phyloP scores from a whole-genome alignment of 2,329 filamentous ascomycete species.

The Colletotrichum sp. region DNA sequence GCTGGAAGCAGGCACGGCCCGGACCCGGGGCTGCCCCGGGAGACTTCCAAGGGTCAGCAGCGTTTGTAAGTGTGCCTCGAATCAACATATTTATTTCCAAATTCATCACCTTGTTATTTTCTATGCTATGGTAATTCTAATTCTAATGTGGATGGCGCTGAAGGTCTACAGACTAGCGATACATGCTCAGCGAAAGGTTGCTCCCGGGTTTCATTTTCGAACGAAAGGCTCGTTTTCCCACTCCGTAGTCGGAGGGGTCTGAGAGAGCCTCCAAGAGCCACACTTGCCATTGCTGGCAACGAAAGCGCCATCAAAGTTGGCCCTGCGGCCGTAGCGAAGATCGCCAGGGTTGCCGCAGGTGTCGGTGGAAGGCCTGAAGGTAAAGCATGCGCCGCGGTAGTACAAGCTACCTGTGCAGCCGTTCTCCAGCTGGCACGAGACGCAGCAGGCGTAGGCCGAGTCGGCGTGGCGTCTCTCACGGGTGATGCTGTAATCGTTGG shows the following conservation, averaged over 20 bases:
- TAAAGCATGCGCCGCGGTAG: neutral
- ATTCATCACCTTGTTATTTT: neutral
- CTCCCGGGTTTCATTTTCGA: neutral
- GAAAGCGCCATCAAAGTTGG: neutral
- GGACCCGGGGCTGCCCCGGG: neutral
- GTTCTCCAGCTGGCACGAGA: slow-evolving; percentile 1
- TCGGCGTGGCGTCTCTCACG: neutral
- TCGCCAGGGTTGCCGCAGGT: neutral
- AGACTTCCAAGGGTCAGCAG: neutral
- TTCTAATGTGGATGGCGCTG: neutral
- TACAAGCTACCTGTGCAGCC: slow-evolving; percentile 11
- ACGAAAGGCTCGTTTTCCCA: neutral
- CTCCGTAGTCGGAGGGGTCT: neutral
- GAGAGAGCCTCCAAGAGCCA: neutral
- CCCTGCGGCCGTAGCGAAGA: neutral
- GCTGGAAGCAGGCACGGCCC: neutral
- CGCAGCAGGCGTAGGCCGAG: neutral
- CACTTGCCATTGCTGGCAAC: slow-evolving; percentile 13
- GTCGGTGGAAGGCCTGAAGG: neutral
- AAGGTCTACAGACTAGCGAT: neutral
- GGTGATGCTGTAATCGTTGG: neutral
- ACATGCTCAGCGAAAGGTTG: neutral
- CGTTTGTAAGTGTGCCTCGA: neutral
- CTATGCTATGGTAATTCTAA: neutral
- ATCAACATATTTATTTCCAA: neutral